phyloP scores from a whole-genome alignment of 192 early-diverging fungal species.

The Backusella morwellensis region DNA sequence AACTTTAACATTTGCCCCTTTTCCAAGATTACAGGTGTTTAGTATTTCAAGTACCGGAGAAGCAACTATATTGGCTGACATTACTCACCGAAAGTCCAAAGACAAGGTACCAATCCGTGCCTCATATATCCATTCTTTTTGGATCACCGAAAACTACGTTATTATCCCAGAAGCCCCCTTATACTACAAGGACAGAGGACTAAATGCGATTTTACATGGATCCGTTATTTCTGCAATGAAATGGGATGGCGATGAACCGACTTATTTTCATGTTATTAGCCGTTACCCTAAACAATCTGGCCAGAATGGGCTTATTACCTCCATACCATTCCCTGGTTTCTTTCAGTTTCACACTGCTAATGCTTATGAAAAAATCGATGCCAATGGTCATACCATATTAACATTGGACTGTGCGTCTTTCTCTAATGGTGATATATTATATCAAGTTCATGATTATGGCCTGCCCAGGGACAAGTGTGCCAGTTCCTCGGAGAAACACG shows the following conservation, averaged over 20 bases:
- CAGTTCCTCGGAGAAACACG: background rate
- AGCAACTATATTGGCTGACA: conserved; percentile 11
- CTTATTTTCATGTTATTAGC: conserved; percentile 15
- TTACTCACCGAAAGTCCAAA: conserved; percentile 4
- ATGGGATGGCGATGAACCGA: background rate
- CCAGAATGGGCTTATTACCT: background rate
- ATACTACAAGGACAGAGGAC: conserved; percentile 19
- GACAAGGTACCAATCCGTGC: conserved; percentile 19
- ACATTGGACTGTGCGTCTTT: conserved; percentile 8
- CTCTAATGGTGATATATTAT: conserved; percentile 2
- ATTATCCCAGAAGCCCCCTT: conserved; percentile 51
- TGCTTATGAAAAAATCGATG: background rate
- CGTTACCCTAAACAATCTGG: background rate
- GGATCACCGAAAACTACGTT: conserved; percentile 54
- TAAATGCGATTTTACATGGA: conserved; percentile 1
- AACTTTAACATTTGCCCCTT: conserved; percentile 8
- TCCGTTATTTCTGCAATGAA: background rate
- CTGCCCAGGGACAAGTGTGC: background rate
- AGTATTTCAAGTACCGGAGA: conserved; percentile 7
- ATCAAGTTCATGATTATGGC: background rate
- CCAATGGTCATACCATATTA: background rate
- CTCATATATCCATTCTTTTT: conserved; percentile 57
- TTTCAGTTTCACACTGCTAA: conserved; percentile 14
- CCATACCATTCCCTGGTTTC: background rate
- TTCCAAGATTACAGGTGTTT: conserved; percentile 12